phyloP scores from a whole-genome alignment of 495 filamentous ascomycete genomes.

The Aspergillus cristatus region DNA sequence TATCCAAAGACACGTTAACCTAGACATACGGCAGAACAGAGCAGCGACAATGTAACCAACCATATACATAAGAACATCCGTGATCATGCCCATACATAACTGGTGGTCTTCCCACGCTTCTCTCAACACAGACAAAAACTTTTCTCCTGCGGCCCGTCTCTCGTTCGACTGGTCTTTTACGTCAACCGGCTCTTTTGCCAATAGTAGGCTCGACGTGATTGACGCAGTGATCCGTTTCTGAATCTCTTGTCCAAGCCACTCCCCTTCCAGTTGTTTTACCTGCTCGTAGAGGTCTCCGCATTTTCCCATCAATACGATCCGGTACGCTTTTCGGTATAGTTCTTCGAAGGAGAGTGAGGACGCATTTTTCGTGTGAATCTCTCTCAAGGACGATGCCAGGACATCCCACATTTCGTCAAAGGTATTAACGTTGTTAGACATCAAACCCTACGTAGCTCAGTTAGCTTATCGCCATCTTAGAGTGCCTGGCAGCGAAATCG shows the following conservation, averaged over 20 bases:
- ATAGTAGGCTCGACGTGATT: slow-evolving; percentile 50
- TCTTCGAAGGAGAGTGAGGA: slow-evolving; percentile 89
- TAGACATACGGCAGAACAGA: neutral
- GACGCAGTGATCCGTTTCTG: slow-evolving; percentile 52
- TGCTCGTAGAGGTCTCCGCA: slow-evolving; percentile 74
- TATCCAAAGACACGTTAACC: slow-evolving; percentile 4
- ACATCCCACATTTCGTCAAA: slow-evolving; percentile 77
- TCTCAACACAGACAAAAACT: slow-evolving; percentile 68
- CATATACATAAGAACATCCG: slow-evolving; percentile 98
- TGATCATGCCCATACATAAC: slow-evolving; percentile 91
- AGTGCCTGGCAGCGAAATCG: too few species aligned
- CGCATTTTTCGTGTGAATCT: slow-evolving; percentile 90
- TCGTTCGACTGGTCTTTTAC: slow-evolving; percentile 55
- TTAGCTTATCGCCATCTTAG: too few species aligned
- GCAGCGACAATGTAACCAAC: slow-evolving; percentile 36
- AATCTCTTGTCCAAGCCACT: slow-evolving; percentile 66
- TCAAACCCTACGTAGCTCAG: slow-evolving; percentile 34
- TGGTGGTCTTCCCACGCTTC: slow-evolving; percentile 81
- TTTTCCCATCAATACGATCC: slow-evolving; percentile 81
- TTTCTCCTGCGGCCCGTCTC: slow-evolving; percentile 70
- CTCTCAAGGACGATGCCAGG: slow-evolving; percentile 61
- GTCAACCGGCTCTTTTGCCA: slow-evolving; percentile 31
- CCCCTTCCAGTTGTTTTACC: slow-evolving; percentile 68
- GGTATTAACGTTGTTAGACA: slow-evolving; percentile 48
- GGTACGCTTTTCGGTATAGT: slow-evolving; percentile 92